Evolutionary conservation across 108 stramenopile genomes (phyloP).

Genomic region (Parmales sp.): DNA sequence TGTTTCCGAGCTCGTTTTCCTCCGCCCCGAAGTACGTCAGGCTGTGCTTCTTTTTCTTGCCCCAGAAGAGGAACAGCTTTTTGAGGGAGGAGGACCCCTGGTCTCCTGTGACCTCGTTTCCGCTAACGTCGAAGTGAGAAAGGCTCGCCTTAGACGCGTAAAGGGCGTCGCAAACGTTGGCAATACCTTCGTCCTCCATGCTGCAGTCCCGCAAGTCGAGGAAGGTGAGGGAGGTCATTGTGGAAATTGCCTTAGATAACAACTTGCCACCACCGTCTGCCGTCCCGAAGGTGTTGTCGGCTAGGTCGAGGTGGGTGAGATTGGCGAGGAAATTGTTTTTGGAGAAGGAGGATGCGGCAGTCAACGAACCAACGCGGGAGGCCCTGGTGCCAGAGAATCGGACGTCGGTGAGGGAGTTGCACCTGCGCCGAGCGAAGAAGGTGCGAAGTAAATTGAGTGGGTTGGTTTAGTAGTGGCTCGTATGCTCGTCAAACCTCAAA

Average conservation of each 20-base stretch:
- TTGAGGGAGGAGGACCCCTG: too few species aligned
- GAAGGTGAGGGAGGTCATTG: constrained; percentile 22
- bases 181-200: constrained; percentile 38
- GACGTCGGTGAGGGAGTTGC: constrained; percentile 30
- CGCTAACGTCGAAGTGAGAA: constrained; percentile 37
- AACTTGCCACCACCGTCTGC: constrained; percentile 28
- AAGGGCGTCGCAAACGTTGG: constrained; percentile 38
- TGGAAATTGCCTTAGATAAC: constrained; percentile 24
- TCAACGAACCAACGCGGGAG: constrained; percentile 15
- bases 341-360: constrained; percentile 25
- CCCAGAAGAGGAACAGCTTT: constrained; percentile 35
- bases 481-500: constrained; percentile 32
- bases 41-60: constrained; percentile 16
- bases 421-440: too few species aligned
- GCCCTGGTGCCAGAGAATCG: constrained; percentile 38
- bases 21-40: constrained; percentile 26
- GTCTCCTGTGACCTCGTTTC: constrained; percentile 25
- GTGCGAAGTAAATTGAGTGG: too few species aligned
- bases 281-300: constrained; percentile 37
- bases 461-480: too few species aligned
- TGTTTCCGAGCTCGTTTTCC: constrained; percentile 41
- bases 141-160: constrained; percentile 28
- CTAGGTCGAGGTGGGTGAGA: constrained; percentile 29
- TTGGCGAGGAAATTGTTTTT: constrained; percentile 22
- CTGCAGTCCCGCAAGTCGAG: constrained; percentile 37